Evolutionary conservation across 345 rosid species (phyloP).

Genomic region (Rhizophora mangle): DNA sequence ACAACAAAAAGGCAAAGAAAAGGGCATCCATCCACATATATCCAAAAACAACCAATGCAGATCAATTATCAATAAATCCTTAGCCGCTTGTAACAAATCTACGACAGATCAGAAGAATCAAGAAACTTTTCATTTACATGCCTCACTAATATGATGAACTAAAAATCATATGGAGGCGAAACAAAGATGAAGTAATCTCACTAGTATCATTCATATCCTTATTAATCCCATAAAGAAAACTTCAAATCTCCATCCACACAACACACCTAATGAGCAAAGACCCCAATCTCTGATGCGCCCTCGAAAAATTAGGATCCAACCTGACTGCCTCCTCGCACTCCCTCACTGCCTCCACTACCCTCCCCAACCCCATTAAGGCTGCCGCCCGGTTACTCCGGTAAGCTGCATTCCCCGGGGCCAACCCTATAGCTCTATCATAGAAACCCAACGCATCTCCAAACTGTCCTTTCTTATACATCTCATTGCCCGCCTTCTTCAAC

Average conservation of each 20-base stretch:
- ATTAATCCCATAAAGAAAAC: background rate
- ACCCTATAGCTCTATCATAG: constrained; percentile 76
- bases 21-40: background rate
- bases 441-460: constrained; percentile 73
- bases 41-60: background rate
- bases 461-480: constrained; percentile 65
- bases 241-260: background rate
- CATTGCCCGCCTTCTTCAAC: constrained; percentile 70
- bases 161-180: too few species aligned
- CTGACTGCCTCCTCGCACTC: constrained; percentile 81
- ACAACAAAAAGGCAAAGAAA: background rate
- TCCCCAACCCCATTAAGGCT: constrained; percentile 56
- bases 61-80: background rate
- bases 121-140: too few species aligned
- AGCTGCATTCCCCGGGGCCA: constrained; percentile 64
- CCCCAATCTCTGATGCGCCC: constrained; percentile 87
- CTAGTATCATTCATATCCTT: too few species aligned
- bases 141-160: too few species aligned
- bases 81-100: too few species aligned
- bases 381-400: constrained; percentile 82
- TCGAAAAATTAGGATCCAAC: constrained; percentile 68
- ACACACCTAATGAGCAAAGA: constrained; percentile 75
- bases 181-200: too few species aligned
- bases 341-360: constrained; percentile 69
- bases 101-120: too few species aligned